These are phyloP conservation scores for Adansonia madagascariensis DNA, from an alignment of 441 rosid genomes.

Conservation along the genomic window DNA sequence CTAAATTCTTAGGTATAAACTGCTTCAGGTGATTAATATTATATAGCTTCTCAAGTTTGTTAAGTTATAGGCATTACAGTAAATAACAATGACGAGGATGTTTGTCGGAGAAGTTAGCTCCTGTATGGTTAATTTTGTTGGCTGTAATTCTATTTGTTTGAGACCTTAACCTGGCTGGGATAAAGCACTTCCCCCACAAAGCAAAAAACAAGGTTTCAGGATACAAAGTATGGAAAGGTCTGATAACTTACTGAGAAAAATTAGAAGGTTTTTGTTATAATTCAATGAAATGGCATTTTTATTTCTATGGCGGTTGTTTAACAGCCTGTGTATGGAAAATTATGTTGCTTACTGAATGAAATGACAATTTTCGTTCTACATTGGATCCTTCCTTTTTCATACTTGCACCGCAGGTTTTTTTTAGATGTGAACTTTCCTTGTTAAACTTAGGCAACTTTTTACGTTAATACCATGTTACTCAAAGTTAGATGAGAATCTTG, in stretches of 20 bases:
- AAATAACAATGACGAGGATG: background rate
- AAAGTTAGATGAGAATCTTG: too few species aligned
- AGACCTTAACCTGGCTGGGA: background rate
- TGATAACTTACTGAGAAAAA: background rate
- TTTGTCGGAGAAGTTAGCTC: background rate
- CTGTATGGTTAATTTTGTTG: background rate
- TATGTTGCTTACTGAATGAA: background rate
- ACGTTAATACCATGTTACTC: too few species aligned
- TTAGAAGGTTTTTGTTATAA: background rate
- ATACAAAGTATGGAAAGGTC: background rate
- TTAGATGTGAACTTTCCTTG: too few species aligned
- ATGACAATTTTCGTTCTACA: background rate
- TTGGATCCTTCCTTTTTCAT: too few species aligned
- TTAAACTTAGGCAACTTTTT: too few species aligned
- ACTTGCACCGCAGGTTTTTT: too few species aligned
- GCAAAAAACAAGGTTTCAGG: background rate
- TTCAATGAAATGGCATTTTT: background rate
- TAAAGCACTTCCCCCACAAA: background rate
- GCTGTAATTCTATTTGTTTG: background rate
- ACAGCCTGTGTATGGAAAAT: background rate
- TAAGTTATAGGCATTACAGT: background rate
- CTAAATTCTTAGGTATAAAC: background rate
- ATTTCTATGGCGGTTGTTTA: background rate
- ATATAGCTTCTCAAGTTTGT: constrained; percentile 9
- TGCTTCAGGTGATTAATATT: background rate